Conservation (phyloP, 78 protist genomes). For the Guillardia theta region DNA sequence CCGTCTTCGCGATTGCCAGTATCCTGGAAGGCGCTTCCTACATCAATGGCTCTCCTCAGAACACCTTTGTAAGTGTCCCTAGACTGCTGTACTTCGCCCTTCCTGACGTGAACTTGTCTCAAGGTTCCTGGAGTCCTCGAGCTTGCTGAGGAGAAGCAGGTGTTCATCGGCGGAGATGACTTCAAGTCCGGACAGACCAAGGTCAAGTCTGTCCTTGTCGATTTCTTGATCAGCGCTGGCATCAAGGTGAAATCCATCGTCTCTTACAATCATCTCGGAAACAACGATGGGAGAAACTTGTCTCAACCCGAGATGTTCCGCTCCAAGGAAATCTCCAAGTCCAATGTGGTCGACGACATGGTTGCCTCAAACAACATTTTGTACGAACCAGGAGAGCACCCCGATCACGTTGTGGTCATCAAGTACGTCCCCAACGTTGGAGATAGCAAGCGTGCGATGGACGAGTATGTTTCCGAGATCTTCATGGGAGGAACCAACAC, state of each 20-base stretch:
- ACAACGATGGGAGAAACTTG: slow-evolving; percentile 99
- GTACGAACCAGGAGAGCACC: neutral
- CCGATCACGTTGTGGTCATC: slow-evolving; percentile 94
- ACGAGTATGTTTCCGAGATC: slow-evolving; percentile 89
- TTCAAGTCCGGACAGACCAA: slow-evolving; percentile 99
- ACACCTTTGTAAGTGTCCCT: neutral
- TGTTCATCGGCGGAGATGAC: slow-evolving; percentile 97
- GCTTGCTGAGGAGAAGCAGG: slow-evolving; percentile 50
- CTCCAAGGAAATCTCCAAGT: slow-evolving; percentile 98
- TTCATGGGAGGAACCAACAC: slow-evolving; percentile 97
- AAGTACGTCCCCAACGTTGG: slow-evolving; percentile 99
- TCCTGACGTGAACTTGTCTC: slow-evolving; percentile 35
- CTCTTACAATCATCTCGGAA: slow-evolving; percentile 99
- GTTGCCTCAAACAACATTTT: slow-evolving; percentile 34
- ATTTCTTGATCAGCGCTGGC: slow-evolving; percentile 93
- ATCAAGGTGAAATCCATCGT: slow-evolving; percentile 93
- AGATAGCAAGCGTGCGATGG: slow-evolving; percentile 99
- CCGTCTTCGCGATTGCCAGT: slow-evolving; percentile 94
- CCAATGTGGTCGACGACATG: slow-evolving; percentile 98
- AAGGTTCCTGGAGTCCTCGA: slow-evolving; percentile 53
- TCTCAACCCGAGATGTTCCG: slow-evolving; percentile 94
- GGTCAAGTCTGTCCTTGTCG: slow-evolving; percentile 97
- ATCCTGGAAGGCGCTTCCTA: slow-evolving; percentile 90
- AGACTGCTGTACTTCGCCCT: neutral
- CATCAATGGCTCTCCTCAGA: slow-evolving; percentile 97